Conservation (phyloP, 1,284 basidiomycete genomes). For the Irpex sp. region DNA sequence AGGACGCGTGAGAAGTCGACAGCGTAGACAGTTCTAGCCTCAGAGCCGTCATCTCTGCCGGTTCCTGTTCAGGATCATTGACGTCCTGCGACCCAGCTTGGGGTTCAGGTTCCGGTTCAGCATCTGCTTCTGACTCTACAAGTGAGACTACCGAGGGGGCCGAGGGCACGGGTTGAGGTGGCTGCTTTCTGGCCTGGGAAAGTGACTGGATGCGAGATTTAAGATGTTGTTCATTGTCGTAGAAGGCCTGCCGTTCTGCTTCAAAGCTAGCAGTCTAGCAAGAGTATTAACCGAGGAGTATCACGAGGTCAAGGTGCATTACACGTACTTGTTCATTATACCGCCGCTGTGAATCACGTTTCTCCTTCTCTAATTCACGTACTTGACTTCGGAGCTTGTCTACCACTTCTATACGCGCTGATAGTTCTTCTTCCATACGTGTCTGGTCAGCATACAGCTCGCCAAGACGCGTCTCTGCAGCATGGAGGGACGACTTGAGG, state of each 20-base stretch:
- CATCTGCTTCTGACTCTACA: slow-evolving; percentile 34
- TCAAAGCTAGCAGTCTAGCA: slow-evolving; percentile 72
- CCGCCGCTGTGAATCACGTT: slow-evolving; percentile 69
- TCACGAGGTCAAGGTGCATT: background rate
- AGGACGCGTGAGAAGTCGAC: slow-evolving; percentile 72
- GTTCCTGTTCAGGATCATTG: slow-evolving; percentile 64
- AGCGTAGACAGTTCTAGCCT: slow-evolving; percentile 76
- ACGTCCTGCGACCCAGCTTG: slow-evolving; percentile 35
- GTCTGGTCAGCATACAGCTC: slow-evolving; percentile 78
- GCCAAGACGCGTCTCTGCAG: slow-evolving; percentile 63
- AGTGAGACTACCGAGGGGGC: slow-evolving; percentile 32
- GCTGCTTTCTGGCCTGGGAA: slow-evolving; percentile 58
- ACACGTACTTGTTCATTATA: slow-evolving; percentile 75
- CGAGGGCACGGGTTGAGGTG: slow-evolving; percentile 25
- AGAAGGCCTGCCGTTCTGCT: slow-evolving; percentile 80
- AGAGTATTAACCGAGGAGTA: background rate
- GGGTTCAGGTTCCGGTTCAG: slow-evolving; percentile 35
- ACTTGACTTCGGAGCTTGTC: slow-evolving; percentile 76
- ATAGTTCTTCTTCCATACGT: slow-evolving; percentile 72
- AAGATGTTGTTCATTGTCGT: slow-evolving; percentile 84
- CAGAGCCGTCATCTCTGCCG: slow-evolving; percentile 80
- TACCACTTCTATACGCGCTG: slow-evolving; percentile 70
- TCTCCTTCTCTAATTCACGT: slow-evolving; percentile 79
- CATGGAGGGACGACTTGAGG: slow-evolving; percentile 57
- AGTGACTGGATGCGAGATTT: slow-evolving; percentile 83